Percentiles rank a stretch among this genome's conserved stretches.
Conservation (phyloP, 225 moss, liverwort and hornwort genomes). For the Ulota crispa region DNA sequence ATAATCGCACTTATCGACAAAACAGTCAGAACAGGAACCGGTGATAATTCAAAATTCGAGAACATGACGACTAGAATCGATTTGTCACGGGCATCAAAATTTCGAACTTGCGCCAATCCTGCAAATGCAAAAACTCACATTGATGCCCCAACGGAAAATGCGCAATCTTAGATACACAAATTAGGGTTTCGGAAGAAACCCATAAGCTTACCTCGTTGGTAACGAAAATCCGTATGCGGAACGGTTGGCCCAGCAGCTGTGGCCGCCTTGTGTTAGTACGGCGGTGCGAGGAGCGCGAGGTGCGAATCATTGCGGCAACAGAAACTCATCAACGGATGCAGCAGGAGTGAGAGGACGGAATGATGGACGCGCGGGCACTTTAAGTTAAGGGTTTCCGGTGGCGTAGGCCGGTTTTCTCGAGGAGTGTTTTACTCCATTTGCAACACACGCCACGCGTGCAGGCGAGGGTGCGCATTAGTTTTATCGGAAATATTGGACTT, state of each 20-base stretch:
- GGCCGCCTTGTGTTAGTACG: not conserved
- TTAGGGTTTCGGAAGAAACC: not conserved
- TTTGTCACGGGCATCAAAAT: not conserved
- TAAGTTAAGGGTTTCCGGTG: not conserved
- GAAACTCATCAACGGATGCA: not conserved
- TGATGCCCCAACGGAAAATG: not conserved
- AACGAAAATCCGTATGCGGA: not conserved
- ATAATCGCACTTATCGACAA: not conserved
- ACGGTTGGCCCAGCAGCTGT: not conserved
- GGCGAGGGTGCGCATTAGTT: not conserved
- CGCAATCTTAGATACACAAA: not conserved
- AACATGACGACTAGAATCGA: not conserved
- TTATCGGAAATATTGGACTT: not conserved
- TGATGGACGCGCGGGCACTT: no score
- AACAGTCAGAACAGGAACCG: not conserved
- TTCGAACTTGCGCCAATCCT: not conserved
- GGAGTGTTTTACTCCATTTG: not conserved
- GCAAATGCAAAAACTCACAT: no score
- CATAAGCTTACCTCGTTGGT: not conserved
- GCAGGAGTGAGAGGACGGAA: not conserved
- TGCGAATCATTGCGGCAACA: conserved; percentile 8
- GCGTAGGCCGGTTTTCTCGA: not conserved
- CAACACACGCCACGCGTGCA: conserved; percentile 14
- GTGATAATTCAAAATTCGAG: not conserved
- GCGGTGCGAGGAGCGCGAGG: not conserved